Evolutionary conservation across 2,329 filamentous ascomycete genomes (phyloP).

Genomic region (Fusarium dlaminii): DNA sequence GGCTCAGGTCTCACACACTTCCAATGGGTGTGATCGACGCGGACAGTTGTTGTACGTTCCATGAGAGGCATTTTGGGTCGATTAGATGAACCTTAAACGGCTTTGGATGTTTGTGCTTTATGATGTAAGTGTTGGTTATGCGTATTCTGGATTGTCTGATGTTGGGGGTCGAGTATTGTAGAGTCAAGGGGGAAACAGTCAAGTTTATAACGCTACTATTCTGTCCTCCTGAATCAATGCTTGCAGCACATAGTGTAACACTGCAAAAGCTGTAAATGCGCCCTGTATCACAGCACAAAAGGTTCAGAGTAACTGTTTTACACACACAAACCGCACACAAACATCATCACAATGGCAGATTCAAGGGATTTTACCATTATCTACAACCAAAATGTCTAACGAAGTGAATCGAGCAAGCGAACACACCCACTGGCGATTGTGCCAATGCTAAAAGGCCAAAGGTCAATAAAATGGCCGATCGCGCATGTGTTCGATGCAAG

Average conservation of each 20-base stretch:
- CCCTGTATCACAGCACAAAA: accelerated
- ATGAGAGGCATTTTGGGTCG: not conserved
- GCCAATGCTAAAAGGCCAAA: not conserved
- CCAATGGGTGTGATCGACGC: not conserved
- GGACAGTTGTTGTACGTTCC: not conserved
- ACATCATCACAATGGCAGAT: accelerated
- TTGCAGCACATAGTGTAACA: accelerated
- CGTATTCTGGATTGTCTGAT: not conserved
- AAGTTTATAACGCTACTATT: not conserved
- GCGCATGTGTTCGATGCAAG: not conserved
- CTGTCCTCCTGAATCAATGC: accelerated
- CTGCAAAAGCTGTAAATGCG: accelerated
- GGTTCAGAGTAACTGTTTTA: accelerated
- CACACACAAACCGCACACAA: not conserved
- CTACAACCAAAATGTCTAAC: accelerated
- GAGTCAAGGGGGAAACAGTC: too few relatives aligned
- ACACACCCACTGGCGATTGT: not conserved
- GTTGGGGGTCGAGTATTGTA: accelerated
- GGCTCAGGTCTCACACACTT: not conserved
- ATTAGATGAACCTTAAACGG: accelerated
- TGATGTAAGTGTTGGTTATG: accelerated
- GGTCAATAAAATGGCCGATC: not conserved
- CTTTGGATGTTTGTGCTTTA: accelerated
- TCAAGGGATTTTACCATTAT: accelerated
- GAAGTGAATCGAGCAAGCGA: not conserved